phyloP scores from a whole-genome alignment of 345 rosid species.

The Syzygium aqueum region DNA sequence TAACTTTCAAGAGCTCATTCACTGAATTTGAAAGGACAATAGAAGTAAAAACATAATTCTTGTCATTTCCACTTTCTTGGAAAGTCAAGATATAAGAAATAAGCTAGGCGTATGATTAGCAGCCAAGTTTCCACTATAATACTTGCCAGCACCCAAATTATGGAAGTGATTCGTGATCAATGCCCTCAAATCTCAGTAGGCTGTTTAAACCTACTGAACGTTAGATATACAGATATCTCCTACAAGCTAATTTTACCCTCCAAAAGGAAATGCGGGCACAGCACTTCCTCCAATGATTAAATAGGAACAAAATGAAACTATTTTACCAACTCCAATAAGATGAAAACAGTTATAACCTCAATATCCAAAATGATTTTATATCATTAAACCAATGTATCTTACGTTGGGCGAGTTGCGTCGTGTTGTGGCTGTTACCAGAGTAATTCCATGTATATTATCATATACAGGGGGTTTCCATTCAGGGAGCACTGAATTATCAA shows the following conservation, averaged over 20 bases:
- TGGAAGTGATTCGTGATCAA: not conserved
- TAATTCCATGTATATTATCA: conserved; percentile 71
- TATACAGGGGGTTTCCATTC: conserved; percentile 99
- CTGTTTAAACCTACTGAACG: not conserved
- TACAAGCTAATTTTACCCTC: not conserved
- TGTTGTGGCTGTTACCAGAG: conserved; percentile 84
- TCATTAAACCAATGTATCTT: conserved; percentile 5
- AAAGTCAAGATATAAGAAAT: not conserved
- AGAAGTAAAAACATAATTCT: not conserved
- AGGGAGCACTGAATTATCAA: conserved; percentile 55
- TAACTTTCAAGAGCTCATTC: not conserved
- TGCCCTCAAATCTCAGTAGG: not conserved
- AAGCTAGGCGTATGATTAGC: not conserved
- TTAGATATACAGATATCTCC: not conserved
- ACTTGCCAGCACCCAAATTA: not conserved
- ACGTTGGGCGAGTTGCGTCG: conserved; percentile 92
- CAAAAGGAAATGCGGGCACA: not conserved
- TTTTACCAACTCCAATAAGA: not conserved
- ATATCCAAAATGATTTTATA: not conserved
- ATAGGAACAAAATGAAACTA: not conserved
- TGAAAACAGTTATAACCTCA: not conserved
- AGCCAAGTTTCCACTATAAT: not conserved
- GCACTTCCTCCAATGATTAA: not conserved
- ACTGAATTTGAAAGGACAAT: not conserved
- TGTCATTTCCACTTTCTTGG: not conserved